phyloP scores from a whole-genome alignment of 768 basidiomycete genomes.

The Kwoniella sp. region DNA sequence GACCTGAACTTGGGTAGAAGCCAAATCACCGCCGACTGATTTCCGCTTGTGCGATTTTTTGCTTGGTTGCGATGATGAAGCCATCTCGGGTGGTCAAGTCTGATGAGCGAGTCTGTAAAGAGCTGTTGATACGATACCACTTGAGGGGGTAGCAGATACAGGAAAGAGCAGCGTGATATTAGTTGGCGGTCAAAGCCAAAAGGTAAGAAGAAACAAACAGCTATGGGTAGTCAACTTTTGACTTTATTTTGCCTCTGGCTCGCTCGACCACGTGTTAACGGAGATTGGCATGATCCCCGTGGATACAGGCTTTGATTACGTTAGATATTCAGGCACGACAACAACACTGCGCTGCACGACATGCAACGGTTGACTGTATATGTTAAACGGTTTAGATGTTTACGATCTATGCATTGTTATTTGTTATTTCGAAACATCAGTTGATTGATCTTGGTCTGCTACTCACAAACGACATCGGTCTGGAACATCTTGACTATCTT shows the following conservation, averaged over 20 bases:
- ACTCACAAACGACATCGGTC: no score
- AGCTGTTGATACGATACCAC: no score
- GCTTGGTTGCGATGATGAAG: conserved; percentile 4
- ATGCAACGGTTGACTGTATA: not conserved
- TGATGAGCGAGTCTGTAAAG: no score
- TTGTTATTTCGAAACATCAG: not conserved
- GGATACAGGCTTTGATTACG: no score
- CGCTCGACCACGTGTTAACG: conserved; percentile 11
- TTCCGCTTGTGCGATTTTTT: conserved; percentile 42
- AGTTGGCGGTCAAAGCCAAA: no score
- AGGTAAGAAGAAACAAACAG: not conserved
- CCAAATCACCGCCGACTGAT: conserved; percentile 25
- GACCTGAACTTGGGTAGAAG: conserved; percentile 26
- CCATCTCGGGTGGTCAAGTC: conserved; percentile 17
- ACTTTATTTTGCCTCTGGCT: no score
- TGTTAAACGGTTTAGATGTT: no score
- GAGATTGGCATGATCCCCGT: not conserved
- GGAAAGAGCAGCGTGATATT: no score
- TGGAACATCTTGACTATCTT: not conserved
- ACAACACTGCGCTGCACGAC: conserved; percentile 14
- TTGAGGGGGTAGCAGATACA: no score
- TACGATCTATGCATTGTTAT: not conserved
- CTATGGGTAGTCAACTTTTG: conserved; percentile 17
- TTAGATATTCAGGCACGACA: conserved; percentile 17
- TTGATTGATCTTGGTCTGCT: no score